Conservation (phyloP, 2,329 filamentous ascomycete species). For the Daldinia sp. region DNA sequence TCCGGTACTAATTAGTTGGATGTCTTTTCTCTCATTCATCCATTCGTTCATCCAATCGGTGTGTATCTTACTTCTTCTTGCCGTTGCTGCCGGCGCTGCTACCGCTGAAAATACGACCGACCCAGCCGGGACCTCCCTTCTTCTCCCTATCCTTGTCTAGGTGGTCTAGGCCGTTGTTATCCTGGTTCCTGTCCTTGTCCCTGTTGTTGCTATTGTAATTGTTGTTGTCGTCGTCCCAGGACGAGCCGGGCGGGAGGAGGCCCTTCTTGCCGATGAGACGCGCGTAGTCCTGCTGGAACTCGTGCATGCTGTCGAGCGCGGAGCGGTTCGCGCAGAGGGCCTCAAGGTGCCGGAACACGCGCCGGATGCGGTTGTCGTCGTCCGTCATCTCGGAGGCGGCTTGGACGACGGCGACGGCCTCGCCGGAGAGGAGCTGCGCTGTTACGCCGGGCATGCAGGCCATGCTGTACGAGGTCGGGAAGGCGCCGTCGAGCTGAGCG, state of each 20-base stretch:
- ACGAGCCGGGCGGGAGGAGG: conserved; percentile 56
- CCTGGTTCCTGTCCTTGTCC: conserved; percentile 13
- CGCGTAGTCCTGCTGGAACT: conserved; percentile 65
- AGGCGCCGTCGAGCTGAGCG: not conserved
- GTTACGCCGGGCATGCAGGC: conserved; percentile 3
- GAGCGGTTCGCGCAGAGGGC: conserved; percentile 61
- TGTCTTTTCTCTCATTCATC: not conserved
- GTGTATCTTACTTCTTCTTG: conserved; percentile 7
- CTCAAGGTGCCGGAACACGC: conserved; percentile 62
- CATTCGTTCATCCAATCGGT: not conserved
- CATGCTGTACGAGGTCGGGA: conserved; percentile 25
- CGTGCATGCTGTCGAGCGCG: conserved; percentile 61
- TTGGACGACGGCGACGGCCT: not conserved
- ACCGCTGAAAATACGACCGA: conserved; percentile 47
- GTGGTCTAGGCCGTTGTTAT: conserved; percentile 15
- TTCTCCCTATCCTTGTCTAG: not conserved
- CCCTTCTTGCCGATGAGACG: conserved; percentile 53
- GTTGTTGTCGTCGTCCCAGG: conserved; percentile 33
- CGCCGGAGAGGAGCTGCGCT: not conserved
- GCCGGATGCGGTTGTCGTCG: conserved; percentile 59
- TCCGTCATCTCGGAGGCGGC: conserved; percentile 46
- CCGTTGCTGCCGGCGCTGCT: not conserved
- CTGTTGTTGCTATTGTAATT: not conserved
- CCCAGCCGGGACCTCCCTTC: conserved; percentile 39
- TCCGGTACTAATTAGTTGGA: not conserved